Base-by-base conservation (phyloP, 306 rosid species). In the Fragaria vesca region DNA sequence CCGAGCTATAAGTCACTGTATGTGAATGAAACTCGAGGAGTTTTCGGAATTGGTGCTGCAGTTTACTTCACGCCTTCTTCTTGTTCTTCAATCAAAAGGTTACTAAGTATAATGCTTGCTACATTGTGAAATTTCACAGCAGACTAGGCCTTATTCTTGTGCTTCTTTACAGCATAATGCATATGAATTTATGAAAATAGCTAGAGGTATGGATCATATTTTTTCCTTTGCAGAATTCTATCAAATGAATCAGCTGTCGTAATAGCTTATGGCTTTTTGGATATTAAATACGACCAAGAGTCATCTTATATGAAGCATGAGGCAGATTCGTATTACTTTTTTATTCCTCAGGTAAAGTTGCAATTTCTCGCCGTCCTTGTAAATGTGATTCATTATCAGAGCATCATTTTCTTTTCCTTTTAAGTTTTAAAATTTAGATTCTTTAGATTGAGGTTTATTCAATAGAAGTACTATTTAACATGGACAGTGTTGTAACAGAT, bases 1-100 rank as follows among this genome's bases (percentile, higher is more conserved):
- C 85, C 84, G 30, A 87, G 87, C 0, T 81, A 66, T 28, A 89
- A 92, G 43, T 86, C 96, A 8, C 82, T 95, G 45, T 81, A 76
- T 80, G 84, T 86, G 83, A 95, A 85, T 54, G 93, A 87, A 75
- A 82, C 82, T 71, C 88, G 89, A 17, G 97, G 97, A 5, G 89
- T 91, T 61, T 95, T 93, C 38, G 94, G 92, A 71, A 78, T 95
- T 21, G 99, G 99, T 60, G 81, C 93, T 57, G 90, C 99, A 3
- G 87, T 91, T 87, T 84, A 82, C 86, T 88, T 87, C 75, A 72
- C 66, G 13, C 78, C 78, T 42, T 76, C 88, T 73, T 76, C 88
- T 73, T 60, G 63, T 73, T 66, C 86, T 83, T 58, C 48, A 55
- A 26, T 81, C 74, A 92, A 83, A 75, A 90, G 94, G 98, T 89